Evolutionary conservation across 495 filamentous ascomycete species (phyloP), one percentile per base, ranked within the genome.

Genomic region (Xylaria scruposa): DNA sequence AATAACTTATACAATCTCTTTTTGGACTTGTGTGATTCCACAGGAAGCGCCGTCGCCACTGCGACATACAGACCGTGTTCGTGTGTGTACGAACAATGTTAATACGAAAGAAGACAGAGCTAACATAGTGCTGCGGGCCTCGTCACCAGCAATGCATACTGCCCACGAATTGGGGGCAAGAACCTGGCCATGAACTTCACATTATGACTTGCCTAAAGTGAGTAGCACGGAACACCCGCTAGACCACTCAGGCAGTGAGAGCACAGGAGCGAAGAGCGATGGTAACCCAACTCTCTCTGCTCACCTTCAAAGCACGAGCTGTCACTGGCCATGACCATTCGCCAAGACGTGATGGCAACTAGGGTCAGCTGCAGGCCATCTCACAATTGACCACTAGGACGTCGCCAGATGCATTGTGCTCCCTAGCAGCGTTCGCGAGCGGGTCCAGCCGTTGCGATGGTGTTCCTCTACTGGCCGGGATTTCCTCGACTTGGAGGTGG

Each of bases 201-300:
- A 69, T 69, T 59, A 53, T 60, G 53, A 69, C 67, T 69, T 69
- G 67, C 67, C 67, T 59, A 69, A 69, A 69, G 54, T 21, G 67
- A 46, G 49, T 60, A 60, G 51, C 33, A 69, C 67, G 29, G 67
- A 53, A 21, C 53, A 59, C 54, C 26, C 10, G 38, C 54, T 67
- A 10, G 64, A 67, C 47, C 64, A 54, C 40, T 33, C 46, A 67
- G 21, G 29, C 19, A 47, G 51, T 33, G 21, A 33, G 46, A 17
- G 36, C 61, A 64, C 64, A 40, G 21, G 51, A 69, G 36, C 36
- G 29, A 31, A 31, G 29, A 3, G 29, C 6, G 6, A 36, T 6
- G 36, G 36, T 38, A 38, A 38, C 36, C 36, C 40, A 59, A 19
- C 53, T 59, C 33, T 59, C 40, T 26, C 19, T 26, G 54, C 56